A percentile compares a stretch with the other conserved stretches of the same genome.
Conservation (phyloP, 192 early-diverging fungal species). For the Linderina pennispora region DNA sequence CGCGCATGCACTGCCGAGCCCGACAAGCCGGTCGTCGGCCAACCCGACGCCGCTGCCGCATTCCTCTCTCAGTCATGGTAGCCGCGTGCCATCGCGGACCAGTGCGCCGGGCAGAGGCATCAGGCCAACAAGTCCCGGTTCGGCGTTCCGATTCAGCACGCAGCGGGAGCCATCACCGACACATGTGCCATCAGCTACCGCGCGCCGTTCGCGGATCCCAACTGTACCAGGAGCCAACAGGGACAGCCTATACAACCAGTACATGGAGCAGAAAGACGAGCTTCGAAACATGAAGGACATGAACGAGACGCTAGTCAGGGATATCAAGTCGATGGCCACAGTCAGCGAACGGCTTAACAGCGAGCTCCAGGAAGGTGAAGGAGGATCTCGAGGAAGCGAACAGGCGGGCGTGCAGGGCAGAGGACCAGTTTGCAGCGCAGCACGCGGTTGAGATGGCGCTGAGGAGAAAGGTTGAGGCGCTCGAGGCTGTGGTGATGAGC, state of each 20-base stretch:
- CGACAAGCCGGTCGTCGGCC: too few species aligned
- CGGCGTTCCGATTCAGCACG: too few species aligned
- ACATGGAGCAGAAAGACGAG: conserved; percentile 1
- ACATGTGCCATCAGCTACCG: too few species aligned
- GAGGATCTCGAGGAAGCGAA: conserved; percentile 2
- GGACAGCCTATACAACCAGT: background rate
- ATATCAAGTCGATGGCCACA: conserved; percentile 5
- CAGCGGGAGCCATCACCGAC: too few species aligned
- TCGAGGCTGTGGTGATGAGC: background rate
- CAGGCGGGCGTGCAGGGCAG: conserved; percentile 1
- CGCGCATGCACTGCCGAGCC: too few species aligned
- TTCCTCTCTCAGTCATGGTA: too few species aligned
- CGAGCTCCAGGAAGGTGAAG: conserved; percentile 1
- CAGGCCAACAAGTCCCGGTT: too few species aligned
- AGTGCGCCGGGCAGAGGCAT: too few species aligned
- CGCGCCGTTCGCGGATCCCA: too few species aligned
- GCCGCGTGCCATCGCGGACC: too few species aligned
- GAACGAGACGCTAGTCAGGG: conserved; percentile 13
- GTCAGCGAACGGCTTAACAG: background rate
- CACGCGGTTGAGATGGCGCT: background rate
- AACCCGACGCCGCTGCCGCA: too few species aligned
- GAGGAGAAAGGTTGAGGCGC: conserved; percentile 4
- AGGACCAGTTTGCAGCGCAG: conserved; percentile 1
- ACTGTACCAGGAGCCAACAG: background rate
- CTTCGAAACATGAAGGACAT: conserved; percentile 11